Evolutionary conservation across 352 stramenopile species (phyloP), one percentile per base, ranked within the genome.

Genomic region (Globisporangium perplexum): DNA sequence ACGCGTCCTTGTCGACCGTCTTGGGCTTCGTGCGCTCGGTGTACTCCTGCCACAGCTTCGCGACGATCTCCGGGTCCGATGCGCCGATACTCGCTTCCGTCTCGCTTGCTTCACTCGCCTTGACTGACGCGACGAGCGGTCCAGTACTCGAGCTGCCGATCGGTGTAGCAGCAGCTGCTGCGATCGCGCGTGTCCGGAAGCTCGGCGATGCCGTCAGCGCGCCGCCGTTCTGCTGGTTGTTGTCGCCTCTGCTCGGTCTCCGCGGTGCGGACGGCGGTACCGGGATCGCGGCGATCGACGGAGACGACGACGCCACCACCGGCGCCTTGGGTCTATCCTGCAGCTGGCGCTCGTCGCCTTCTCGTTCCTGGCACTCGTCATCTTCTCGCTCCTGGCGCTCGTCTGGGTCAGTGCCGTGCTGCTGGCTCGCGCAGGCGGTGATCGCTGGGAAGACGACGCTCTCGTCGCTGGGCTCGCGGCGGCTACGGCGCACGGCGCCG

Each of bases 31-130:
- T 78, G 36, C 75, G 73, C 33, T 75, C 66, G 2, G 62, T 50
- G 35, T 83, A 89, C 41, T 89, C 78, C 20, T 82, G 69, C 78
- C 74, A 87, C 23, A 89, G 59, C 28, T 74, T 67, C 41, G 82
- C 72, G 58, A 82, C 74, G 1, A 79, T 52, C 15, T 52, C 69
- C 1, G 75, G 62, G 47, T 86, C 71, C 0, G 66, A 66, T 1
- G 53, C 39, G 4, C 3, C 11, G 7, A n/a, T n/a, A 12, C 26
- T n/a, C n/a, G 10, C 36, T 42, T 20, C 36, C 14, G 7, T 10
- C 4, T 7, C 36, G 14, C 20, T 42, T 11, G n/a, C 39, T 45
- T 26, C 39, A 45, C 4, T 15, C 39, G 20, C 39, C 7, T 7
- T 11, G 10, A 2, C 17, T 12, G 4, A 17, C 20, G 39, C 14